Evolutionary conservation across 371 early-diverging fungal genomes (phyloP).

Genomic region (Smittium culicis): DNA sequence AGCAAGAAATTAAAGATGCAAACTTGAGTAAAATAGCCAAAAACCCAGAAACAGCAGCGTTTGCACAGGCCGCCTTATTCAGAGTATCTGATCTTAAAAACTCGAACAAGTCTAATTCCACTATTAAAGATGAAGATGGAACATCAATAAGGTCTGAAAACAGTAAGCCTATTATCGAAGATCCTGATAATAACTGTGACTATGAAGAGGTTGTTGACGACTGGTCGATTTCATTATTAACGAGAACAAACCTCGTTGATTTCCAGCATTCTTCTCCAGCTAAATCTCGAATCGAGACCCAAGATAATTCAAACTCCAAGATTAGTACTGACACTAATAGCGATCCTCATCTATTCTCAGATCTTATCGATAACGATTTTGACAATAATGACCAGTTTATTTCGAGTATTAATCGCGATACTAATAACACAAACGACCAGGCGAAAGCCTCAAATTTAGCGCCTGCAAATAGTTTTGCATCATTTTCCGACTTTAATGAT

Average conservation of each 20-base stretch:
- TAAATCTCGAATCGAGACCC: neutral
- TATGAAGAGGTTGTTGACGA: conserved; percentile 10
- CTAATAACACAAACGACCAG: neutral
- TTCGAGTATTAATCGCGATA: neutral
- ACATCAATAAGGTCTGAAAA: neutral
- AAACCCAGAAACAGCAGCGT: conserved; percentile 29
- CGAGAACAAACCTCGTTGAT: neutral
- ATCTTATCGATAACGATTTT: neutral
- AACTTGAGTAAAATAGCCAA: conserved; percentile 26
- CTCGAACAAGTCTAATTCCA: neutral
- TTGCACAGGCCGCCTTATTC: conserved; percentile 26
- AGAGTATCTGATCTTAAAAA: neutral
- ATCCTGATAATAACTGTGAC: neutral
- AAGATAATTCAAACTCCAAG: neutral
- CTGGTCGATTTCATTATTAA: neutral
- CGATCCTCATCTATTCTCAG: neutral
- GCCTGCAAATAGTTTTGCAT: neutral
- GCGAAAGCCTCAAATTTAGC: neutral
- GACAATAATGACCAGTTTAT: neutral
- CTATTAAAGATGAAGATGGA: too few relatives aligned
- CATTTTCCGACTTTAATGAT: neutral
- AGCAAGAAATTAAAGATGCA: conserved; percentile 24
- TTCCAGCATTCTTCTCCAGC: neutral
- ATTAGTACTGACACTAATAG: neutral
- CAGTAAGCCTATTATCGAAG: neutral